Conservation (phyloP, 2,329 filamentous ascomycete species). For the Cladosporium sp. region DNA sequence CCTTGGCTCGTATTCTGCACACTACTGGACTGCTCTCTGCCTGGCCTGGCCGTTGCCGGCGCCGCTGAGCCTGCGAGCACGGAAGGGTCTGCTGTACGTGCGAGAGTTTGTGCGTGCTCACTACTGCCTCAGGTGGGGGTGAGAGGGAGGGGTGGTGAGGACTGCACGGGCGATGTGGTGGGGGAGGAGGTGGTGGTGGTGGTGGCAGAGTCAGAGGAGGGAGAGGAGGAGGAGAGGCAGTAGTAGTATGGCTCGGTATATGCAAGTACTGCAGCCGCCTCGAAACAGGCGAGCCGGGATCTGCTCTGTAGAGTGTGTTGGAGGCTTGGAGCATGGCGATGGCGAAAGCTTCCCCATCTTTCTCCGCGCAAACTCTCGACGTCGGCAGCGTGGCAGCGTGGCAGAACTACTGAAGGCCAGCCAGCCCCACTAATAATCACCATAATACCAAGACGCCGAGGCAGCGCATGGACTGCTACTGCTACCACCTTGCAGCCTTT, state of each 20-base stretch:
- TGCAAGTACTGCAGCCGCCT: not conserved
- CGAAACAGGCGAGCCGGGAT: not conserved
- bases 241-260: not conserved
- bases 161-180: not conserved
- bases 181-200: not conserved
- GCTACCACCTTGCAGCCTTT: not conserved
- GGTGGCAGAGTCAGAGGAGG: not conserved
- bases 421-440: not conserved
- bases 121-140: not conserved
- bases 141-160: not conserved
- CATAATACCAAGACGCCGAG: not conserved
- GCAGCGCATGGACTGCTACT: not conserved
- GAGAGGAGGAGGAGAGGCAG: not conserved
- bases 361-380: constrained; percentile 3
- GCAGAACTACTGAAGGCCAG: not conserved
- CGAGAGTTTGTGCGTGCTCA: not conserved
- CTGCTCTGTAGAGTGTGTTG: not conserved
- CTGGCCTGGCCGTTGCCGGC: not conserved
- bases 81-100: not conserved
- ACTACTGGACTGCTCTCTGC: not conserved
- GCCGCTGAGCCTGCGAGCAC: not conserved
- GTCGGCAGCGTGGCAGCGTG: not conserved
- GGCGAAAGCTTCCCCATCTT: constrained; percentile 12
- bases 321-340: not conserved
- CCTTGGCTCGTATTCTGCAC: not conserved